These are phyloP conservation scores for Cercospora citrullina DNA, from an alignment of 2,329 filamentous ascomycete species.

Conservation along the genomic window DNA sequence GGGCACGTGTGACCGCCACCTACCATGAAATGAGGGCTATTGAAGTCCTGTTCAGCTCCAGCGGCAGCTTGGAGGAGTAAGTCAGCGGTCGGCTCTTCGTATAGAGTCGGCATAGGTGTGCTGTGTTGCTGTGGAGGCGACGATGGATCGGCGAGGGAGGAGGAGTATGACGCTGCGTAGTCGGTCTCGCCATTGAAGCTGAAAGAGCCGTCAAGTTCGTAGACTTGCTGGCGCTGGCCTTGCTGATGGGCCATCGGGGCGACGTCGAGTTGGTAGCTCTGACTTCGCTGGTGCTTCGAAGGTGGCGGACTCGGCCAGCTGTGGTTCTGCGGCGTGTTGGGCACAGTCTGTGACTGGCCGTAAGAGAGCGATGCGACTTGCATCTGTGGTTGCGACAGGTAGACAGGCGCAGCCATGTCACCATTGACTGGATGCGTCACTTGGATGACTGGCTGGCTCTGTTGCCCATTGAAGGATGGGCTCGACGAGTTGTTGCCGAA, in stretches of 20 bases:
- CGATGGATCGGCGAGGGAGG: slow-evolving; percentile 49
- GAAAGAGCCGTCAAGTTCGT: slow-evolving; percentile 39
- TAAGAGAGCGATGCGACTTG: slow-evolving; percentile 37
- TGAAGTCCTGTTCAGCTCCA: slow-evolving; percentile 35
- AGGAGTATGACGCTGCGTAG: slow-evolving; percentile 53
- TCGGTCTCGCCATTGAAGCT: slow-evolving; percentile 44
- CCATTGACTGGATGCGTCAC: slow-evolving; percentile 24
- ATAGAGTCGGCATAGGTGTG: slow-evolving; percentile 42
- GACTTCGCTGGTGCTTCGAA: slow-evolving; percentile 37
- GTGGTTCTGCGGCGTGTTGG: slow-evolving; percentile 49
- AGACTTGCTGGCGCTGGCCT: slow-evolving; percentile 30
- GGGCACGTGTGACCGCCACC: slow-evolving; percentile 36
- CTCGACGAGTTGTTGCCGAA: slow-evolving; percentile 28
- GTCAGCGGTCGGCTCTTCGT: slow-evolving; percentile 36
- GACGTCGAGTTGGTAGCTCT: slow-evolving; percentile 52
- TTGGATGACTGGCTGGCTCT: slow-evolving; percentile 26
- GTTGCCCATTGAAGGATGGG: slow-evolving; percentile 20
- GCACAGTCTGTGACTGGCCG: slow-evolving; percentile 50
- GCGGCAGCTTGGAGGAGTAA: slow-evolving; percentile 35
- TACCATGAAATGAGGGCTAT: slow-evolving; percentile 36
- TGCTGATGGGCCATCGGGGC: slow-evolving; percentile 54
- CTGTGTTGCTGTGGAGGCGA: slow-evolving; percentile 44
- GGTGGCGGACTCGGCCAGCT: slow-evolving; percentile 40
- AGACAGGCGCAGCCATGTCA: slow-evolving; percentile 28
- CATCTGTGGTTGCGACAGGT: slow-evolving; percentile 31